Evolutionary conservation across 176 grass and related monocot genomes (phyloP).

Genomic region (Poa pratensis): DNA sequence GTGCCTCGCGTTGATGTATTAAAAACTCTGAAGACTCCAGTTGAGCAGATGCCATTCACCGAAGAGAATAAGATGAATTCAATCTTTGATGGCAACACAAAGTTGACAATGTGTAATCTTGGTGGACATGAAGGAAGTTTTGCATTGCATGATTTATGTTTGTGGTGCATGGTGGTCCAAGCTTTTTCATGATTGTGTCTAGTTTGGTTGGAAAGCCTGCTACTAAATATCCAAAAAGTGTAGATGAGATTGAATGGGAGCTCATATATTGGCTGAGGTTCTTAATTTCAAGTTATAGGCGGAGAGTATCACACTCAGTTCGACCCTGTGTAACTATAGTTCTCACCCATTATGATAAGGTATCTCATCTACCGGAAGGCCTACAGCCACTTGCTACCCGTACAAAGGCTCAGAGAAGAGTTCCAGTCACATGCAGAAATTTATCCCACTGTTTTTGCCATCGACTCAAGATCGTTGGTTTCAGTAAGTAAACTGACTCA

Average conservation of each 20-base stretch:
- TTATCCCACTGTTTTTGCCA: conserved; percentile 82
- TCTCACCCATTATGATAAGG: conserved; percentile 84
- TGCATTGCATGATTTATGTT: conserved; percentile 72
- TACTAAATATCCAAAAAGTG: conserved; percentile 65
- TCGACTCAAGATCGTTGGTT: conserved; percentile 83
- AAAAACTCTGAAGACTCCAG: conserved; percentile 55
- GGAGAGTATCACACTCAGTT: conserved; percentile 50
- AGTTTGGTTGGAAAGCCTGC: conserved; percentile 67
- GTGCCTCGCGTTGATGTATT: conserved; percentile 51
- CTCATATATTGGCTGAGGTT: conserved; percentile 87
- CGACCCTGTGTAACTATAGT: conserved; percentile 73
- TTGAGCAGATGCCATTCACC: conserved; percentile 62
- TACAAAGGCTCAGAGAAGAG: conserved; percentile 83
- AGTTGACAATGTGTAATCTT: conserved; percentile 80
- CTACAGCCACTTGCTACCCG: conserved; percentile 60
- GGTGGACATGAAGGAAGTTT: conserved; percentile 60
- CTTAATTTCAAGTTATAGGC: conserved; percentile 69
- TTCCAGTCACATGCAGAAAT: conserved; percentile 79
- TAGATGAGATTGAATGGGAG: conserved; percentile 75
- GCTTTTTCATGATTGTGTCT: conserved; percentile 81
- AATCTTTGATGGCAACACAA: conserved; percentile 71
- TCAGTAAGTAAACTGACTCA: conserved; percentile 79
- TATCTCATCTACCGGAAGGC: conserved; percentile 55
- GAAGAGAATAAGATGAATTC: conserved; percentile 59
- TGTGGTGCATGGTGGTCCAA: conserved; percentile 63